phyloP scores from a whole-genome alignment of 1,284 basidiomycete species.

The Pyrrhoderma noxium region DNA sequence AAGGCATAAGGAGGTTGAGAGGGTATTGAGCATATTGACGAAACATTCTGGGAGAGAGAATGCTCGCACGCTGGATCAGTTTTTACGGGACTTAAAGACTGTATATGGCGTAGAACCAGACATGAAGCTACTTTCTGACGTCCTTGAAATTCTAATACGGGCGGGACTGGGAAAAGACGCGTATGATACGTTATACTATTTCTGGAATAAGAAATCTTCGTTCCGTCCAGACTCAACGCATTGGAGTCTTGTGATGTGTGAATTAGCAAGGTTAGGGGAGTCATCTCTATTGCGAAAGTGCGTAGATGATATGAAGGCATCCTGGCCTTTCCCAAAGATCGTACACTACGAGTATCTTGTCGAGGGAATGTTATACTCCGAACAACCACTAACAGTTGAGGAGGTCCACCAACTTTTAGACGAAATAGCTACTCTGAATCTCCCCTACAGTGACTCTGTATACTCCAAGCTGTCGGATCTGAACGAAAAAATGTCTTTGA shows the following conservation, averaged over 20 bases:
- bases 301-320: constrained; percentile 9
- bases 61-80: constrained; percentile 1
- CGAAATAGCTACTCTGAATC: constrained; percentile 35
- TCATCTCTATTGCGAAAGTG: constrained; percentile 6
- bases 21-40: constrained; percentile 1
- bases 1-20: not conserved
- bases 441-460: constrained; percentile 38
- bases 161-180: not conserved
- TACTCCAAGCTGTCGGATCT: constrained; percentile 29
- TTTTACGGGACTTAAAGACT: constrained; percentile 6
- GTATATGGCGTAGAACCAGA: constrained; percentile 5
- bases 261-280: constrained; percentile 8
- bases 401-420: constrained; percentile 37
- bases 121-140: not conserved
- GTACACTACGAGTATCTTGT: constrained; percentile 7
- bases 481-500: constrained; percentile 25
- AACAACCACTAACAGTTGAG: constrained; percentile 37
- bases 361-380: constrained; percentile 23
- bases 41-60: not conserved
- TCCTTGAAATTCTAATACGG: not conserved
- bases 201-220: not conserved
- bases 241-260: constrained; percentile 9
- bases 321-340: constrained; percentile 9
- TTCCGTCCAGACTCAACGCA: constrained; percentile 10
- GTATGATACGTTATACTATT: constrained; percentile 5